Evolutionary conservation across 805 yeast genomes (phyloP), one percentile per base, ranked within the genome.

Genomic region (Pichia nanzhaoensis): DNA sequence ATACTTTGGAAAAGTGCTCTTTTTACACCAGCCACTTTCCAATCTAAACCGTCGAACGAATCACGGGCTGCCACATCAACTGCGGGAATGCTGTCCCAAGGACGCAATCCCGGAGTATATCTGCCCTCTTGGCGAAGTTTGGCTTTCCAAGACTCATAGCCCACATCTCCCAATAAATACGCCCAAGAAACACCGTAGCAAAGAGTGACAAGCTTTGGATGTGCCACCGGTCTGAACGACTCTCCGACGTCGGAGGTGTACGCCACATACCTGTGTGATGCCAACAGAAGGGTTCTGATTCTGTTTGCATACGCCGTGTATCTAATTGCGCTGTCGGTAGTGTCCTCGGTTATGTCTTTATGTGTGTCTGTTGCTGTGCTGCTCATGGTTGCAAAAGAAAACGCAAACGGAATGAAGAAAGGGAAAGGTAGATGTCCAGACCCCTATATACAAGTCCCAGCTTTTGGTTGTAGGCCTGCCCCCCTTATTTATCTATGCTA

Each of bases 241-340:
- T 85, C 95, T 28, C 95, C 95, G 54, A 85, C 78, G 59, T 85
- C 95, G 0, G 90, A 82, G 2, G 95, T 84, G 63, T 86, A 85
- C 1, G 95, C 95, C 21, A 85, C 86, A 56, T 85, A 86, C 55
- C 95, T 67, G 58, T 83, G 91, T 14, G 90, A 76, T 5, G 93
- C 87, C 41, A 71, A 54, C 39, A 84, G 68, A 48, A 85, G 80
- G 8, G 89, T 83, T 59, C 89, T 69, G 39, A 83, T 58, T 55
- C 95, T 66, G 60, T 80, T 80, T 49, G 90, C 89, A 61, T 85
- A 85, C 8, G 91, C 95, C 4, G 91, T 87, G 58, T 85, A 85
- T 72, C 95, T 78, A 39, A 83, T 20, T 5, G 55, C 50, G 13
- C 58, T 49, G 28, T 60, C 64, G 1, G 58, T 60, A 9, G 58